Evolutionary conservation across 768 basidiomycete species (phyloP), one percentile per base, ranked within the genome.

Genomic region (Termitomyces sp.): DNA sequence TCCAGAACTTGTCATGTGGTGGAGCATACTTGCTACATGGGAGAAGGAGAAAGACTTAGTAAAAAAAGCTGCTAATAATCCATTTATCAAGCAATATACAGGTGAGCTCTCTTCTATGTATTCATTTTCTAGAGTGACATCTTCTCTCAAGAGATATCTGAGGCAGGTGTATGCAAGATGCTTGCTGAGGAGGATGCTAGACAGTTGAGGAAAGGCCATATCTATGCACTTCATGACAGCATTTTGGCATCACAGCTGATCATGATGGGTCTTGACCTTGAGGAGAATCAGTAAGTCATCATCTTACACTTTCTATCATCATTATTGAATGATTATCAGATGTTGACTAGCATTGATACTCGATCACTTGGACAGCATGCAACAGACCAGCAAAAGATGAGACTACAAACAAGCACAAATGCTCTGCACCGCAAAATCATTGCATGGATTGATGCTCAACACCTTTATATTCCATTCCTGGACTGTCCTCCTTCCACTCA

Each of bases 391-490:
- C 61, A 62, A 20, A 49, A 56, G 22, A 51, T 50, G 12, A 44
- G 24, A 7, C 24, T 60, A 2, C 56, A 57, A 27, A 50, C 33
- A 8, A 58, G 46, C 6, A 20, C 51, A 6, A 60, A 62, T 13
- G 37, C 40, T n/a, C 57, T 66, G 2, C 53, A 39, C 7, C 47
- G 59, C 2, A 62, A 61, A 34, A 61, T 66, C 4, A n/a, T 0
- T 5, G 27, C 61, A 4, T 66, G 65, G 61, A 63, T 64, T 9
- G 36, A 37, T 3, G 47, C 62, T 16, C 61, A 66, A 40, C 52
- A 62, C 4, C 50, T 64, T 13, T 66, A 66, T 27, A 63, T 66
- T n/a, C n/a, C n/a, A n/a, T n/a, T 2, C 63, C 63, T 24, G 50
- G n/a, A n/a, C n/a, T 54, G 2, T 22, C 26, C 6, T 22, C 44